These are phyloP conservation scores for Selenicereus undatus DNA, from an alignment of 148 eudicot genomes.

Conservation along the genomic window DNA sequence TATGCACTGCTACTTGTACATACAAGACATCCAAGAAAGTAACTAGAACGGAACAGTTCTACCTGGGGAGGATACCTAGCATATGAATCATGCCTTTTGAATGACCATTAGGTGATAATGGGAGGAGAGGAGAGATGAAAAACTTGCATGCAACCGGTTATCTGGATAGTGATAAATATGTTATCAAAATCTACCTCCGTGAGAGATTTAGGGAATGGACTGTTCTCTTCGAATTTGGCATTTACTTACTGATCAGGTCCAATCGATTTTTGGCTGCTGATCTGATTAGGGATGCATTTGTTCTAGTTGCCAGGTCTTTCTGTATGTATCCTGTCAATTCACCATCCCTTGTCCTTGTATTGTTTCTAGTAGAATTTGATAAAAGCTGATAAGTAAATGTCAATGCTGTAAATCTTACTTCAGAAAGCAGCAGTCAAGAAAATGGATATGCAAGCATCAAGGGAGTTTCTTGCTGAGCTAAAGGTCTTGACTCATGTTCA, in stretches of 20 bases:
- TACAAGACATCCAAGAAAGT: too few relatives aligned
- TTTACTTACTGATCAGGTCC: background rate
- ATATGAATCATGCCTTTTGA: too few relatives aligned
- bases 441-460: constrained; percentile 51
- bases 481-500: constrained; percentile 49
- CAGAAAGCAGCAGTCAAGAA: constrained; percentile 50
- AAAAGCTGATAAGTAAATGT: background rate
- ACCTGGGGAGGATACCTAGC: too few relatives aligned
- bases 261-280: background rate
- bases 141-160: background rate
- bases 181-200: background rate
- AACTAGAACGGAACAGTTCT: too few relatives aligned
- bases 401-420: constrained; percentile 1
- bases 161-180: background rate
- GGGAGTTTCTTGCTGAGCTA: constrained; percentile 41
- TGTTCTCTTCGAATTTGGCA: background rate
- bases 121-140: background rate
- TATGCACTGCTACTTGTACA: too few relatives aligned
- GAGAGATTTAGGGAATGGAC: background rate
- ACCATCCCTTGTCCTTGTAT: background rate
- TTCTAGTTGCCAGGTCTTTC: background rate
- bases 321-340: background rate
- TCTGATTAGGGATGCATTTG: background rate
- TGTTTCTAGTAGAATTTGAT: background rate
- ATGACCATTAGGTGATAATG: background rate